Percentiles rank a stretch among this genome's conserved stretches.
These are phyloP conservation scores for Hypoxylon fuscum DNA, from an alignment of 495 filamentous ascomycete species.

Conservation along the genomic window DNA sequence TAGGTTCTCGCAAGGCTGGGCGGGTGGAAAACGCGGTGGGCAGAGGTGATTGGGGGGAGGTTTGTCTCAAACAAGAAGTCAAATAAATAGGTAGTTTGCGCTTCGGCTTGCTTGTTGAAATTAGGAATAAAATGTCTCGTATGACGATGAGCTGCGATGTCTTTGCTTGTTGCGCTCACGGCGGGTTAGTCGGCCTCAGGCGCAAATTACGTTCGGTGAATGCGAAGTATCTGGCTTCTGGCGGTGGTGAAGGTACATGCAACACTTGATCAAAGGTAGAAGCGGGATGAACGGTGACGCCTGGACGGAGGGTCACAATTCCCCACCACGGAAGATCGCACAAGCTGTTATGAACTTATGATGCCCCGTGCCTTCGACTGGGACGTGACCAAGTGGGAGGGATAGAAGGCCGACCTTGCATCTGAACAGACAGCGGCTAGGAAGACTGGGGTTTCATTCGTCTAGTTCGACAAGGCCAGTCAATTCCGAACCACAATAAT, in stretches of 20 bases:
- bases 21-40: conserved; percentile 42
- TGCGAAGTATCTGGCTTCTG: conserved; percentile 41
- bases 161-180: conserved; percentile 44
- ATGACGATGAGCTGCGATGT: conserved; percentile 48
- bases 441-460: conserved; percentile 55
- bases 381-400: conserved; percentile 48
- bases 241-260: conserved; percentile 47
- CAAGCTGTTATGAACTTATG: conserved; percentile 48
- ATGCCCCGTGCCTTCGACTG: conserved; percentile 49
- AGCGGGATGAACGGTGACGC: conserved; percentile 48
- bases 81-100: conserved; percentile 45
- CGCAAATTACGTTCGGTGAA: conserved; percentile 46
- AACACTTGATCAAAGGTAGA: conserved; percentile 44
- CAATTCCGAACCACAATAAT: conserved; percentile 42
- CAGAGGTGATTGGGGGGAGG: conserved; percentile 34
- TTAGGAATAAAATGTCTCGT: conserved; percentile 60
- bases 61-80: conserved; percentile 45
- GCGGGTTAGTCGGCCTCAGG: conserved; percentile 41
- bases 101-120: conserved; percentile 48
- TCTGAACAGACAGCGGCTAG: conserved; percentile 55
- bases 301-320: conserved; percentile 48
- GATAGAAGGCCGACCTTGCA: conserved; percentile 53
- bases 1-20: conserved; percentile 39
- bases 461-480: conserved; percentile 41
- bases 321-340: conserved; percentile 51